Percentiles rank a stretch among this genome's conserved stretches.
phyloP scores from a whole-genome alignment of 768 basidiomycete species.

The Leccinum aurantiacum region DNA sequence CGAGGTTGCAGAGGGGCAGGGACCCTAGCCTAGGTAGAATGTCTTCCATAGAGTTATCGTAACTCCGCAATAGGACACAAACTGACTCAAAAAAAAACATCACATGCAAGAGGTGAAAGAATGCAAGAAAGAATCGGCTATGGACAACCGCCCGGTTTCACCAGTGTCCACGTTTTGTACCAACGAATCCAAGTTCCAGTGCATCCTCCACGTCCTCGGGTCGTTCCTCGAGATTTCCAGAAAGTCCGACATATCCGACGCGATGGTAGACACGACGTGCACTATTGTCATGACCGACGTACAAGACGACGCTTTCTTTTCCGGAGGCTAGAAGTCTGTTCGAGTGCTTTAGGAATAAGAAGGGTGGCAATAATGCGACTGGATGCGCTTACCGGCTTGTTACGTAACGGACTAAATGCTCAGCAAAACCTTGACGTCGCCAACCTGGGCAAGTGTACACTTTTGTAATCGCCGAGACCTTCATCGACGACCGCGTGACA shows the following conservation, averaged over 20 bases:
- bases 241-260: conserved; percentile 51
- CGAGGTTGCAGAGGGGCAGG: no score
- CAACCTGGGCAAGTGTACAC: conserved; percentile 51
- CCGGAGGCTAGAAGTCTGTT: conserved; percentile 41
- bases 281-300: conserved; percentile 52
- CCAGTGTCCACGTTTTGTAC: conserved; percentile 53
- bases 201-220: conserved; percentile 46
- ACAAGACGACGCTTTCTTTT: conserved; percentile 51
- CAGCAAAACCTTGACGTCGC: conserved; percentile 50
- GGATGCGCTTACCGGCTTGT: conserved; percentile 38
- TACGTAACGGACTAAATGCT: conserved; percentile 49
- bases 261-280: conserved; percentile 54
- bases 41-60: no score
- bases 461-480: conserved; percentile 56
- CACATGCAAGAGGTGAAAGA: neutral
- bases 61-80: no score
- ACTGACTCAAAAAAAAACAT: no score
- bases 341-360: conserved; percentile 1
- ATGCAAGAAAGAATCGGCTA: neutral
- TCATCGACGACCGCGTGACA: conserved; percentile 50
- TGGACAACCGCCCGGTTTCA: conserved; percentile 23
- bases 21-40: no score
- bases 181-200: conserved; percentile 54
- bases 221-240: conserved; percentile 33
- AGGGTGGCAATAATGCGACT: neutral